Evolutionary conservation across 2,329 filamentous ascomycete genomes (phyloP), one percentile per base, ranked within the genome.

Genomic region (Xylaria sp.): DNA sequence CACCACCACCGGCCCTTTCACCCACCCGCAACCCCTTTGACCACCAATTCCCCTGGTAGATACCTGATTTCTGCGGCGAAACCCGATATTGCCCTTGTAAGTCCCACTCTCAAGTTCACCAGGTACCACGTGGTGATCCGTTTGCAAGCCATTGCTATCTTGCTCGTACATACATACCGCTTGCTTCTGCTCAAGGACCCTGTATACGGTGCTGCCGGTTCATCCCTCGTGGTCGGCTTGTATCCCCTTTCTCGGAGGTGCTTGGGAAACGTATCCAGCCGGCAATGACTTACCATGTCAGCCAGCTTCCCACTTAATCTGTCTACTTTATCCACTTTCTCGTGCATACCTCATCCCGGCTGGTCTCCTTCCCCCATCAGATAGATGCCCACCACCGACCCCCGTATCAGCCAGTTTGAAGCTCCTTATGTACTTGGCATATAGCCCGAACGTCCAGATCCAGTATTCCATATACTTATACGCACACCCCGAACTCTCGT

Each of bases 41-140:
- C 61, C 60, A 70, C 18, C 60, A 53, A 30, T 30, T 53, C 34
- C 23, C 46, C 63, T 43, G 48, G 58, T 60, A 53, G 52, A 41
- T 62, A 66, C 36, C 59, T 41, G 50, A 36, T 61, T 28, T 41
- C 20, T 36, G 53, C 53, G 55, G 63, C 67, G 62, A 74, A 73
- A 69, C 69, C 68, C 68, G 68, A 64, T 60, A 48, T 60, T 32
- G 45, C 57, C 56, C 55, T 61, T 39, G 45, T 45, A 55, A 58
- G 59, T 39, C 55, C 60, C 53, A 57, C 58, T 39, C 28, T 69
- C 45, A 55, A 55, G 69, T 65, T 55, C 43, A 52, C 62, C 50
- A 53, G 23, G 63, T 63, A 64, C 63, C 56, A 65, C 59, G 63
- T 60, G 59, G 67, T 63, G 25, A 43, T 41, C 48, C 48, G 58